Evolutionary conservation across 2,329 filamentous ascomycete genomes (phyloP), one percentile per base, ranked within the genome.

Genomic region (Paraphoma sp.): DNA sequence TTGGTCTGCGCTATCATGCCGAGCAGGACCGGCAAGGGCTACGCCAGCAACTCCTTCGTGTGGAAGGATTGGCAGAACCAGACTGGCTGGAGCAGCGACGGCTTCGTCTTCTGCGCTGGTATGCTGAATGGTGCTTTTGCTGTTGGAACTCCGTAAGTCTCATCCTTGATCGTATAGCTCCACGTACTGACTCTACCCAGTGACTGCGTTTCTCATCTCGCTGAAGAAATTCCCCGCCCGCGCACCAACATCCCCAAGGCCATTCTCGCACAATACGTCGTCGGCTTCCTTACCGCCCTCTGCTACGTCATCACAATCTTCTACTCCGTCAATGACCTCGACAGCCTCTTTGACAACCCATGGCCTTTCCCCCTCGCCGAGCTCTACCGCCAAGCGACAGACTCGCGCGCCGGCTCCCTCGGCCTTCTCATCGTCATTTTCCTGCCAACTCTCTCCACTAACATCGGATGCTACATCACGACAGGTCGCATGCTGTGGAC

Each of bases 101-200:
- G 86, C 14, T 84, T 89, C n/a, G 86, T 86, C 2, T 89, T 90
- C 60, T 76, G 89, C 28, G 78, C 84, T 0, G 87, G 87, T 16
- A 87, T 89, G 71, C 79, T 90, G 23, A 91, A 91, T 64, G 89
- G 87, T 10, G 88, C 88, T 3, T 91, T 86, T 69, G 84, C 85
- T 44, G 84, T 91, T 10, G 89, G 88, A 6, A 85, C 86, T 1
- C 85, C 87, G 10, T 73, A 62, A 59, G 71, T 65, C 7, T 29
- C 11, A 29, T 28, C 6, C 6, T 42, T 44, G 14, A 33, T 14
- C 41, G 41, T 10, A 16, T 18, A 53, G 48, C 47, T 56, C 57
- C n/a, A 50, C 8, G n/a, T 4, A 17, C 8, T 42, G 40, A 42
- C 45, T 17, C 3, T 4, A n/a, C 28, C 3, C 16, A 74, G 73